A percentile compares a stretch with the other conserved stretches of the same genome.
phyloP scores from a whole-genome alignment of 2,329 filamentous ascomycete genomes.

The Penicillium hesseltinei region DNA sequence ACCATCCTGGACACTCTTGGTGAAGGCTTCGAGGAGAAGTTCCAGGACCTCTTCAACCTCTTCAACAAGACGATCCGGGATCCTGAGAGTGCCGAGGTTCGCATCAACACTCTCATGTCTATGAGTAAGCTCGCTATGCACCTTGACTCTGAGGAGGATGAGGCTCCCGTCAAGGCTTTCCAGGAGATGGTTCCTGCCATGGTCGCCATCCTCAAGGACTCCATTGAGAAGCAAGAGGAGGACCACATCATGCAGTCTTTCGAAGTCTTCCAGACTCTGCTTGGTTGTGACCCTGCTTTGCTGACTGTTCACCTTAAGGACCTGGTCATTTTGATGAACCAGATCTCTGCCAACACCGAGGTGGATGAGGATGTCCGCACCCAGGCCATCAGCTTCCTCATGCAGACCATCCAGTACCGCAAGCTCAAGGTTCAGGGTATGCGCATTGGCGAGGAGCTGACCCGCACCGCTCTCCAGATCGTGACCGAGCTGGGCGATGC shows the following conservation, averaged over 20 bases:
- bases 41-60: conserved; percentile 73
- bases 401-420: conserved; percentile 86
- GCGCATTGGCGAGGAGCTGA: conserved; percentile 81
- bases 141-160: conserved; percentile 82
- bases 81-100: conserved; percentile 84
- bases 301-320: conserved; percentile 84
- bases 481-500: conserved; percentile 78
- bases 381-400: conserved; percentile 89
- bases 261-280: conserved; percentile 93
- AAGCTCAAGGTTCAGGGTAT: conserved; percentile 94
- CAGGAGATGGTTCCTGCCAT: conserved; percentile 80
- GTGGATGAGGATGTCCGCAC: conserved; percentile 81
- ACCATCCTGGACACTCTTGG: conserved; percentile 87
- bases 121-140: conserved; percentile 85
- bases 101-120: conserved; percentile 90
- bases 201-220: conserved; percentile 83
- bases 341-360: conserved; percentile 72
- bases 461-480: conserved; percentile 82
- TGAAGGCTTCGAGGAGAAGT: conserved; percentile 77
- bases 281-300: conserved; percentile 83
- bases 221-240: conserved; percentile 76
- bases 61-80: conserved; percentile 88
- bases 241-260: conserved; percentile 88
- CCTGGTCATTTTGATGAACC: conserved; percentile 89
- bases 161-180: conserved; percentile 68